Base-by-base conservation (phyloP, 1,284 basidiomycete genomes). In the Pascua sp. region DNA sequence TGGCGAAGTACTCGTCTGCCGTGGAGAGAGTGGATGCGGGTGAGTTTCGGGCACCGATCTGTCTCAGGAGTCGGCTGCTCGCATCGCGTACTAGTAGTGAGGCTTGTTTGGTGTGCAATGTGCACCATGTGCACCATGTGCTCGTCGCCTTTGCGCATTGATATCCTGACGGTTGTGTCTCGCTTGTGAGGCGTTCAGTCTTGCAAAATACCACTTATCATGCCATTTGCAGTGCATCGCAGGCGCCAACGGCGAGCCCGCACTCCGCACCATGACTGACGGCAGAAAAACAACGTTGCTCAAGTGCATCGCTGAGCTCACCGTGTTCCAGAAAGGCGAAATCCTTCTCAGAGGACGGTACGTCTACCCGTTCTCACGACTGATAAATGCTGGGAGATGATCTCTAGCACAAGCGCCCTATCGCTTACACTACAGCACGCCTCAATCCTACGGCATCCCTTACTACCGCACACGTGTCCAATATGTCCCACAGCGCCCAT, bases 401-500 rank as follows among this genome's bases (percentile, higher is more conserved):
- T 3, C 3, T 32, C 24, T 7, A 48, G 12, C 44, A 47, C 17
- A 47, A 24, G 32, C 18, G 3, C 9, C 4, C 42, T 2, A 2
- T 17, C 24, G 8, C 49, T 54, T 11, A 54, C 47, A 8, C 24
- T 32, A 5, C 11, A 61, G 56, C 16, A 17, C 49, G 9, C 36
- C 50, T 4, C 42, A 45, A 4, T 43, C 42, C 8, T 62, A 62
- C 89, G 89, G 88, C 12, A 82, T 91, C 41, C 88, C 90, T 5
- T 73, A 72, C 32, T 93, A 85, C 76, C 84, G 91, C 52, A 89
- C 87, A 0, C 82, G 81, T 57, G 85, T 92, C 2, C 82, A 86
- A 62, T 93, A 93, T 70, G 85, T 92, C 44, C 90, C 90, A 0
- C 91, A 93, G 73, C 81, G 91, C 17, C 86, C 90, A 0, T 88